phyloP scores from a whole-genome alignment of 306 rosid genomes.

The Luffa acutangula region DNA sequence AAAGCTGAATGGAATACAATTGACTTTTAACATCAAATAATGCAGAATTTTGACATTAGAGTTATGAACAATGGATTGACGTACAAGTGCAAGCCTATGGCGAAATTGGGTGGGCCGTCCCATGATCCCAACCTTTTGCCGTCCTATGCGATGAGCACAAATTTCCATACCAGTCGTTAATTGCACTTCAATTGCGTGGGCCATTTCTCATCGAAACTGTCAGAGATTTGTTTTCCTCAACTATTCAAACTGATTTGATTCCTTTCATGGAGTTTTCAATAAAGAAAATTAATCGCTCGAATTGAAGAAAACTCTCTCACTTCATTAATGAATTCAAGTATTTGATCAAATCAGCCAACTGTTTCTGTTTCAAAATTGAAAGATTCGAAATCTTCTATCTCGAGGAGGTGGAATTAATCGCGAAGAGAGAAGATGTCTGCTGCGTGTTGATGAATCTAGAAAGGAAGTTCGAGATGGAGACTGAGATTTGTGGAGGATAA shows the following conservation, averaged over 20 bases:
- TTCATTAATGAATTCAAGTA: background rate
- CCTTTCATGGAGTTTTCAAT: background rate
- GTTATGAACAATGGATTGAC: background rate
- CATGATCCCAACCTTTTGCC: background rate
- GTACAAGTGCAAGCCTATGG: background rate
- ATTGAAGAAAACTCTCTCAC: background rate
- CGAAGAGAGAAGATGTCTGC: background rate
- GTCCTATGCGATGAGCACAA: background rate
- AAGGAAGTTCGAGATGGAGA: background rate
- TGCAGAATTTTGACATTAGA: background rate
- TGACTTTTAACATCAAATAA: background rate
- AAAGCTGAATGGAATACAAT: background rate
- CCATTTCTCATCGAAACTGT: background rate
- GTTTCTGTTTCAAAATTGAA: background rate
- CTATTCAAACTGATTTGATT: background rate
- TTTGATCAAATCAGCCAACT: background rate
- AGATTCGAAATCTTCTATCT: background rate
- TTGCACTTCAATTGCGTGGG: background rate
- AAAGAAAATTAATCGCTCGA: background rate
- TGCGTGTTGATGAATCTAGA: background rate
- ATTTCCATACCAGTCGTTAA: background rate
- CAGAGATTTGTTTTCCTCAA: background rate
- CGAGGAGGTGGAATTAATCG: background rate
- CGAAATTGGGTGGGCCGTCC: background rate
- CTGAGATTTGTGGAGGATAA: background rate